These are phyloP conservation scores for Lagerstroemia speciosa DNA, from an alignment of 345 rosid genomes.

Conservation along the genomic window DNA sequence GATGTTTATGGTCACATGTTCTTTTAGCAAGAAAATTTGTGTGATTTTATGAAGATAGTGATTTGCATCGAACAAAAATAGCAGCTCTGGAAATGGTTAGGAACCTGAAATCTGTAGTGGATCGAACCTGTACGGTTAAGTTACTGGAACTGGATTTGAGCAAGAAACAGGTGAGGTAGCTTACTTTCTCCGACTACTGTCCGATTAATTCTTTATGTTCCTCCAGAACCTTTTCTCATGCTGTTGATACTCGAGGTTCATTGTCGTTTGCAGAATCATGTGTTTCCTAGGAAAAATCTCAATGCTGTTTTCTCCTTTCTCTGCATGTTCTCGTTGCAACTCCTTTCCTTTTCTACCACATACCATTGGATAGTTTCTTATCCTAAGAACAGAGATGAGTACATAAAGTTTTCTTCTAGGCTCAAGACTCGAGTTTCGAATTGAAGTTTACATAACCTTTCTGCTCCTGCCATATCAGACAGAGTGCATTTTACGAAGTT, in stretches of 20 bases:
- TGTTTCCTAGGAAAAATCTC: neutral
- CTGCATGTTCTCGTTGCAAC: neutral
- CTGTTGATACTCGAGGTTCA: neutral
- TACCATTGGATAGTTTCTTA: neutral
- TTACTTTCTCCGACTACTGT: neutral
- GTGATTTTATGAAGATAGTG: neutral
- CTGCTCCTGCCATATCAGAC: neutral
- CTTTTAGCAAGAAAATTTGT: neutral
- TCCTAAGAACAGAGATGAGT: neutral
- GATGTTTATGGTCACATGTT: neutral
- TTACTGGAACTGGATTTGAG: neutral
- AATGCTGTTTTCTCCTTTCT: neutral
- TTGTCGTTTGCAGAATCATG: neutral
- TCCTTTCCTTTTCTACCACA: neutral
- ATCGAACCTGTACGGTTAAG: neutral
- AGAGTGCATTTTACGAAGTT: no score
- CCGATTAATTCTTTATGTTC: neutral
- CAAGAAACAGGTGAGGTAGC: neutral
- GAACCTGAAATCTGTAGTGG: neutral
- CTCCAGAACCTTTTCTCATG: neutral
- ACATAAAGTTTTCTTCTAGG: neutral
- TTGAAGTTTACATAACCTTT: no score
- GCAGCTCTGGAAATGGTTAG: neutral
- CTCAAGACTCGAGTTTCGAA: neutral
- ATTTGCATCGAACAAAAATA: no score